Percentiles rank a stretch among this genome's conserved stretches.
Conservation (phyloP, 306 rosid genomes). For the Castanea sativa region DNA sequence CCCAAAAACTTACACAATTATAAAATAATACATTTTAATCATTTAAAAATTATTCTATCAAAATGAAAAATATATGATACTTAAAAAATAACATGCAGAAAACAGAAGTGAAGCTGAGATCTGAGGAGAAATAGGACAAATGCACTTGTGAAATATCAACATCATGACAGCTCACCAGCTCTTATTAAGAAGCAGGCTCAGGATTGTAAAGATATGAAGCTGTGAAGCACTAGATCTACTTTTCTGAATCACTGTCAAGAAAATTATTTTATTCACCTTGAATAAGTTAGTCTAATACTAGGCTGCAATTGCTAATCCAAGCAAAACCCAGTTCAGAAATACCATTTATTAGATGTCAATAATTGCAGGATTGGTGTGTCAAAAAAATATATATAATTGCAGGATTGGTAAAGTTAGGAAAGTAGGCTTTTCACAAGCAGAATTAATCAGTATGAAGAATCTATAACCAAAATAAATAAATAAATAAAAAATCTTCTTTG, state of each 20-base stretch:
- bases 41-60: too few relatives aligned
- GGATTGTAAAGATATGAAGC: not conserved
- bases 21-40: too few relatives aligned
- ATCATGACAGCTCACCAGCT: conserved; percentile 38
- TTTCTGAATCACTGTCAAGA: conserved; percentile 2
- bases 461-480: not conserved
- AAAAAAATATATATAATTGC: too few relatives aligned
- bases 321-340: conserved; percentile 7
- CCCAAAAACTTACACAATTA: too few relatives aligned
- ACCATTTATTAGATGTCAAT: not conserved
- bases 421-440: conserved; percentile 6
- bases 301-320: conserved; percentile 12
- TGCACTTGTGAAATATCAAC: conserved; percentile 18
- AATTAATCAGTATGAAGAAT: too few relatives aligned
- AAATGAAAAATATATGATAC: too few relatives aligned
- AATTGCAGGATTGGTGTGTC: not conserved
- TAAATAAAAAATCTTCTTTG: not conserved
- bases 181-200: not conserved
- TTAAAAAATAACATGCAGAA: not conserved
- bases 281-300: not conserved
- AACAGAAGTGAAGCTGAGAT: conserved; percentile 10
- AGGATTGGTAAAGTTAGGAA: not conserved
- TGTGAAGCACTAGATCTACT: conserved; percentile 7
- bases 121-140: conserved; percentile 25
- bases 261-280: not conserved